Evolutionary conservation across 768 basidiomycete species (phyloP).

Genomic region (Tubosaeta sp.): DNA sequence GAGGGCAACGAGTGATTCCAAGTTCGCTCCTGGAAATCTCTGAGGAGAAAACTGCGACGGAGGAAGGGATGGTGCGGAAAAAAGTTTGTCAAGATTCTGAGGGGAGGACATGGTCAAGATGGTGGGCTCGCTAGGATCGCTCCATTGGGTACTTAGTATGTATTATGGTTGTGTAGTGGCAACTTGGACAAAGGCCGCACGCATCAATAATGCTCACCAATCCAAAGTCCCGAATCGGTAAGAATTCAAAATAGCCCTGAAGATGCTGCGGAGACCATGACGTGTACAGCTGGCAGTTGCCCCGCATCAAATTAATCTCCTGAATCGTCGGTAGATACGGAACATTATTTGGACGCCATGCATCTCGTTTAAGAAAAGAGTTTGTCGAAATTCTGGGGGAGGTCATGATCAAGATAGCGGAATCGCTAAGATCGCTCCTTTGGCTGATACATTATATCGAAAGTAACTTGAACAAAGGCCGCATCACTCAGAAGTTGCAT

Average conservation of each 20-base stretch:
- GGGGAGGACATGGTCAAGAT: slow-evolving; percentile 10
- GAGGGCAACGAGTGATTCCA: slow-evolving; percentile 20
- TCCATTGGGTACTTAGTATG: too few relatives aligned
- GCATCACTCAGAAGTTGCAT: too few relatives aligned
- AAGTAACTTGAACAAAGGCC: too few relatives aligned
- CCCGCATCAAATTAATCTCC: too few relatives aligned
- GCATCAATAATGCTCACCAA: slow-evolving; percentile 4
- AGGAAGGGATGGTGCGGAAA: slow-evolving; percentile 24
- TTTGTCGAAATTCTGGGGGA: too few relatives aligned
- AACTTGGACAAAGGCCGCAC: neutral
- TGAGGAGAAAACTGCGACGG: slow-evolving; percentile 24
- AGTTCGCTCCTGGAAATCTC: slow-evolving; percentile 24
- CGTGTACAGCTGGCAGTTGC: slow-evolving; percentile 1
- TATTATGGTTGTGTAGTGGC: neutral
- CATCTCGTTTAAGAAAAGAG: too few relatives aligned
- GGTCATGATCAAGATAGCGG: too few relatives aligned
- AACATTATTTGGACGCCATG: too few relatives aligned
- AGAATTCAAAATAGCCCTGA: neutral
- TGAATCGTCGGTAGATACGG: too few relatives aligned
- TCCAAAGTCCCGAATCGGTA: slow-evolving; percentile 1
- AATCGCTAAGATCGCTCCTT: too few relatives aligned
- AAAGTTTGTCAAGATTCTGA: slow-evolving; percentile 17
- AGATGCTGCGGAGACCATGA: neutral
- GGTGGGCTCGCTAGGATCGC: neutral
- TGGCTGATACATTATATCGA: too few relatives aligned